Conservation (phyloP, 225 moss, liverwort and hornwort genomes). For the Thuidium tamariscinum region DNA sequence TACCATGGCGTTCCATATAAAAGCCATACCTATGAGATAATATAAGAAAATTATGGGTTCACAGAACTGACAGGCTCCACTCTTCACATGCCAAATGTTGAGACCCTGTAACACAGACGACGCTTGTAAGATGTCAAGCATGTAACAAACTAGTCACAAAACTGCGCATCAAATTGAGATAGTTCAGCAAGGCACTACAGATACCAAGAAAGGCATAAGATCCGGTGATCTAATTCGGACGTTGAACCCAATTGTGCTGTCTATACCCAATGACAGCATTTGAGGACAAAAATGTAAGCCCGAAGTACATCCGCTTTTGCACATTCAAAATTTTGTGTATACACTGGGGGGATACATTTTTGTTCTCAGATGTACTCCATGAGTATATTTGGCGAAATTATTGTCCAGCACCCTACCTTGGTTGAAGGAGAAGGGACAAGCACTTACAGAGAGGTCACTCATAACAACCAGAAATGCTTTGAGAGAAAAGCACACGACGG, state of each 20-base stretch:
- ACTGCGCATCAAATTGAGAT: not conserved
- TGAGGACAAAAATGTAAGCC: not conserved
- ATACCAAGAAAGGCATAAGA: not conserved
- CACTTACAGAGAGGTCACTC: slow-evolving; percentile 68
- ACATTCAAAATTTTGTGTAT: not conserved
- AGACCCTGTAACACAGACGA: slow-evolving; percentile 37
- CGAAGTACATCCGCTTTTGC: not conserved
- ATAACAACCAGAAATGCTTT: slow-evolving; percentile 65
- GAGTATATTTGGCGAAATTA: not conserved
- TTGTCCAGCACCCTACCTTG: not conserved
- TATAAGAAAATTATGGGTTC: slow-evolving; percentile 53
- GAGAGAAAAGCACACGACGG: slow-evolving; percentile 73
- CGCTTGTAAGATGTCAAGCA: not conserved
- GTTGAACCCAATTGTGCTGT: not conserved
- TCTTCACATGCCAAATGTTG: slow-evolving; percentile 55
- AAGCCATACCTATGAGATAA: slow-evolving; percentile 54
- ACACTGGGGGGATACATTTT: not conserved
- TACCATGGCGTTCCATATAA: not conserved
- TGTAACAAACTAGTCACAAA: not conserved
- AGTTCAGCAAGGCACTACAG: not conserved
- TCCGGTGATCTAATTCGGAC: not conserved
- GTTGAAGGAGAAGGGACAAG: not conserved
- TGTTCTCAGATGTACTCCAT: not conserved
- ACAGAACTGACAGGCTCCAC: slow-evolving; percentile 38
- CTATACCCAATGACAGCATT: not conserved